Percentiles rank a stretch among this genome's conserved stretches.
Conservation (phyloP, 2,329 filamentous ascomycete genomes). For the Chrysoporthe deuterocubensis region DNA sequence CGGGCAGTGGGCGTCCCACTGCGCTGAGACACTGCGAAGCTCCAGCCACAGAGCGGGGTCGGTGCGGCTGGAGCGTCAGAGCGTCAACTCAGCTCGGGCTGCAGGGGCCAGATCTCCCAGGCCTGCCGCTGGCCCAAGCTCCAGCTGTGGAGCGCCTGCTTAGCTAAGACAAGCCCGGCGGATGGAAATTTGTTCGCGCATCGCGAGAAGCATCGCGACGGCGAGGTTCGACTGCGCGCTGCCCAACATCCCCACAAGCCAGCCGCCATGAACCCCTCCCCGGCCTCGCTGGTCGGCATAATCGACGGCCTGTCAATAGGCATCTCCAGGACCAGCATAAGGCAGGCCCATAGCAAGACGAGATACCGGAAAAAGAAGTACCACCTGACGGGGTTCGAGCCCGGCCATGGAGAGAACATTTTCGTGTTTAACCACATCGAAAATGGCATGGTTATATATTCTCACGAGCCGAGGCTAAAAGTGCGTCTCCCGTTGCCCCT, state of each 20-base stretch:
- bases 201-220: constrained; percentile 24
- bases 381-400: constrained; percentile 34
- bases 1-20: not conserved
- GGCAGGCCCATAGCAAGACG: constrained; percentile 37
- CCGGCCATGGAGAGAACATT: constrained; percentile 60
- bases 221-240: constrained; percentile 28
- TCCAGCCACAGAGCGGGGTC: constrained; percentile 22
- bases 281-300: constrained; percentile 38
- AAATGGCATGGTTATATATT: constrained; percentile 58
- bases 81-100: too few species aligned
- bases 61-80: not conserved
- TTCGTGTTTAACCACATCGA: constrained; percentile 58
- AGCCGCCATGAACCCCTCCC: constrained; percentile 36
- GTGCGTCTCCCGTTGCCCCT: constrained; percentile 9
- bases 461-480: constrained; percentile 42
- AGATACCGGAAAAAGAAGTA: constrained; percentile 31
- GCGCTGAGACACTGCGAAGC: too few species aligned
- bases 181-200: constrained; percentile 26
- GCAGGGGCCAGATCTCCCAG: too few species aligned
- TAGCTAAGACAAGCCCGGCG: constrained; percentile 22
- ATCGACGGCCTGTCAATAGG: constrained; percentile 45
- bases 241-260: not conserved
- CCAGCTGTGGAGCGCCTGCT: constrained; percentile 13
- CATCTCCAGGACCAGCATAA: constrained; percentile 47
- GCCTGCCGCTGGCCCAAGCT: constrained; percentile 1